phyloP scores from a whole-genome alignment of 495 filamentous ascomycete genomes.

The Physcia stellaris region DNA sequence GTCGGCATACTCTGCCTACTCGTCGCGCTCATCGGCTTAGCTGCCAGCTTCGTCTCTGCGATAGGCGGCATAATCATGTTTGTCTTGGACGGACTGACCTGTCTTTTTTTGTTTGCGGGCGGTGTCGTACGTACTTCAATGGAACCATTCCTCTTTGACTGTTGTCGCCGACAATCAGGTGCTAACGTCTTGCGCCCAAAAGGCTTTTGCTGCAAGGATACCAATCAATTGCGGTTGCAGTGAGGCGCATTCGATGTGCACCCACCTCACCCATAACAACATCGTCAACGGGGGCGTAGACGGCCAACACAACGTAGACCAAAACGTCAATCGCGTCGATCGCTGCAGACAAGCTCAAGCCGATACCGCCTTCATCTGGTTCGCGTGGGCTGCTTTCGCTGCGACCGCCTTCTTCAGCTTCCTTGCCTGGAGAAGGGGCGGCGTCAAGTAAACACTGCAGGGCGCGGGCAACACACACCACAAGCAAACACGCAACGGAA shows the following conservation, averaged over 20 bases:
- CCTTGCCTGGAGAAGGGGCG: slow-evolving; percentile 8
- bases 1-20: slow-evolving; percentile 31
- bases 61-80: slow-evolving; percentile 37
- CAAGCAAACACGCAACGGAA: too few relatives aligned
- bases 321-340: slow-evolving; percentile 25
- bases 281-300: slow-evolving; percentile 43
- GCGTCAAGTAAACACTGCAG: too few relatives aligned
- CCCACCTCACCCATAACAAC: slow-evolving; percentile 39
- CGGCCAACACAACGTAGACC: neutral
- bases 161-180: neutral
- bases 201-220: slow-evolving; percentile 11
- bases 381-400: slow-evolving; percentile 47
- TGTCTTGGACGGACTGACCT: slow-evolving; percentile 42
- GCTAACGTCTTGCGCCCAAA: neutral
- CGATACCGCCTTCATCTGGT: slow-evolving; percentile 55
- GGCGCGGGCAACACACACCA: too few relatives aligned
- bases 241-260: slow-evolving; percentile 17
- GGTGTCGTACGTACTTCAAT: slow-evolving; percentile 39
- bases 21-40: slow-evolving; percentile 51
- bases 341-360: slow-evolving; percentile 60
- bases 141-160: neutral
- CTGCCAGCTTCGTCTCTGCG: slow-evolving; percentile 31
- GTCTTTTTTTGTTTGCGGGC: slow-evolving; percentile 49
- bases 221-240: slow-evolving; percentile 8
- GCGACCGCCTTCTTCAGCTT: slow-evolving; percentile 31